A percentile compares a stretch with the other conserved stretches of the same genome.
Evolutionary conservation across 495 filamentous ascomycete species (phyloP).

Genomic region (Penicillium roqueforti): DNA sequence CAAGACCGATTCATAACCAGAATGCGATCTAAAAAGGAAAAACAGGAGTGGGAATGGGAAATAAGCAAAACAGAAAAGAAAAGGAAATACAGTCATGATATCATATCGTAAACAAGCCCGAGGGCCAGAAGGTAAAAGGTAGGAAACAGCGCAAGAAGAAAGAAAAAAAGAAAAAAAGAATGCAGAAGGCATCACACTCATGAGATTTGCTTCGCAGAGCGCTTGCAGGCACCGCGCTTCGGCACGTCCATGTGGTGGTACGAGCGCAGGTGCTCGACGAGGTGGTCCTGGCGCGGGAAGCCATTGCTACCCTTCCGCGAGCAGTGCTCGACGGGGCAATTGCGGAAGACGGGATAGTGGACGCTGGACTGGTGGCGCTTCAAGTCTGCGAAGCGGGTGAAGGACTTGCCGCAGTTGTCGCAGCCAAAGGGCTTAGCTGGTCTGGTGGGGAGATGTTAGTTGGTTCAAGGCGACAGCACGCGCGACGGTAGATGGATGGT

Average conservation of each 20-base stretch:
- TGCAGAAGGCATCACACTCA: slow-evolving; percentile 1
- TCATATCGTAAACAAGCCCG: slow-evolving; percentile 8
- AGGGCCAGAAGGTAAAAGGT: neutral
- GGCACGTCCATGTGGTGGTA: slow-evolving; percentile 61
- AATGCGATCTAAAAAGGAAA: neutral
- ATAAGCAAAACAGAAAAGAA: too few relatives aligned
- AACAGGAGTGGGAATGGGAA: neutral
- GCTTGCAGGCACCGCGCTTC: slow-evolving; percentile 38
- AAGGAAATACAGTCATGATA: slow-evolving; percentile 8
- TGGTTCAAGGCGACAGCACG: too few relatives aligned
- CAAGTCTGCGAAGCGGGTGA: slow-evolving; percentile 51
- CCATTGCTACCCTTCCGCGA: slow-evolving; percentile 72
- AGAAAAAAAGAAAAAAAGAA: neutral
- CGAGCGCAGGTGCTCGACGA: slow-evolving; percentile 80
- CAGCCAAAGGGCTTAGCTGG: slow-evolving; percentile 41
- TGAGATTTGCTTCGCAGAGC: slow-evolving; percentile 26
- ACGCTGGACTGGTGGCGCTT: slow-evolving; percentile 51
- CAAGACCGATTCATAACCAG: neutral
- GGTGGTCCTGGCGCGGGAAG: slow-evolving; percentile 82
- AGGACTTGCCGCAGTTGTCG: slow-evolving; percentile 43
- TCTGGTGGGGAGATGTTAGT: slow-evolving; percentile 18
- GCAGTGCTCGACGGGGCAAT: slow-evolving; percentile 76
- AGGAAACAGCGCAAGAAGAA: neutral
- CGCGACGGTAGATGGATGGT: too few relatives aligned
- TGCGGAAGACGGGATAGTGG: slow-evolving; percentile 58